phyloP scores from a whole-genome alignment of 2,329 filamentous ascomycete species.

The Madurella mycetomatis region DNA sequence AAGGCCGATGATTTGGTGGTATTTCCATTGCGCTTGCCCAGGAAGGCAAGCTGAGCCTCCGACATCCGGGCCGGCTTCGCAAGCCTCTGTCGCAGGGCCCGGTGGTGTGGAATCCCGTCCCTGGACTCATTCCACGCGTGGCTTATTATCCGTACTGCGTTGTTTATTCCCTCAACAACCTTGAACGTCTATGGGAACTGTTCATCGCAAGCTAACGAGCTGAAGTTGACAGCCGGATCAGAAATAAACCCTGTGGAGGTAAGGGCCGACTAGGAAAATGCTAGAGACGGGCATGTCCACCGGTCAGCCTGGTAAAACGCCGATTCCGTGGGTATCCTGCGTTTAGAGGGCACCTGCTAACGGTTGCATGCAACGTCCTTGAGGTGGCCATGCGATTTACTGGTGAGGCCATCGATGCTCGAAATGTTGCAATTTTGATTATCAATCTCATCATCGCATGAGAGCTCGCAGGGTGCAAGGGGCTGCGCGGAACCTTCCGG shows the following conservation, averaged over 20 bases:
- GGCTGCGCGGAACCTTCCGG: no score
- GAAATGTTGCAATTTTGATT: no score
- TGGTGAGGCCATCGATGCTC: no score
- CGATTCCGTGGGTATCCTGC: no score
- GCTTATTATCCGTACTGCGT: slow-evolving; percentile 9
- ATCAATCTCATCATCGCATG: no score
- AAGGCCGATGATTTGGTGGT: slow-evolving; percentile 19
- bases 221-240: neutral
- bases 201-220: neutral
- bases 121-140: slow-evolving; percentile 2
- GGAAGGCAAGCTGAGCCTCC: slow-evolving; percentile 12
- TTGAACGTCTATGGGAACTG: neutral
- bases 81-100: neutral
- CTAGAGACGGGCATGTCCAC: no score
- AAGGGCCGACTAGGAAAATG: no score
- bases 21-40: neutral
- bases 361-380: neutral
- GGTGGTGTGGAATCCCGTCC: neutral
- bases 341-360: no score
- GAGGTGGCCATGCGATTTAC: neutral
- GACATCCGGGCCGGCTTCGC: slow-evolving; percentile 24
- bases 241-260: neutral
- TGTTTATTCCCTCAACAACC: neutral
- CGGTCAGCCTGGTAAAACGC: no score
- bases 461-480: no score